These are phyloP conservation scores for Diutina mesorugosa DNA, from an alignment of 1,139 yeast genomes.

Conservation along the genomic window DNA sequence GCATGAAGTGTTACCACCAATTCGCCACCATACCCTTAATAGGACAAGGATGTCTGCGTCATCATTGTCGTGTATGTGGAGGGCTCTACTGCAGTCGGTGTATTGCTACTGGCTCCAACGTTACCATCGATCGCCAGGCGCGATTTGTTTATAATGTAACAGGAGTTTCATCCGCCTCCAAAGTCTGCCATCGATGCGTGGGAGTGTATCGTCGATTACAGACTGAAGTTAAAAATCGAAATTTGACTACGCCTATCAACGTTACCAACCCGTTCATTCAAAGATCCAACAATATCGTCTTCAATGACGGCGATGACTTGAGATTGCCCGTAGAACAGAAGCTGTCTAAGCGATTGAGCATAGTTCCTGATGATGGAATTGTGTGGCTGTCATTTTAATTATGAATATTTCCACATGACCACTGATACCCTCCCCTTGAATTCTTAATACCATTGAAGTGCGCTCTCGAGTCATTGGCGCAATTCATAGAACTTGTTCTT, in stretches of 20 bases:
- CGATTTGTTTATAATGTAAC: neutral
- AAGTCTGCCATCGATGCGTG: slow-evolving; percentile 1
- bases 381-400: neutral
- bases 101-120: neutral
- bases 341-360: neutral
- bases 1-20: neutral
- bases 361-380: neutral
- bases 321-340: too few relatives aligned
- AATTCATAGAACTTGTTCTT: too few relatives aligned
- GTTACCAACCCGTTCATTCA: neutral
- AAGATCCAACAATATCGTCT: neutral
- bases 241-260: neutral
- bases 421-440: too few relatives aligned
- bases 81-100: neutral
- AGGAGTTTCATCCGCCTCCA: neutral
- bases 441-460: too few relatives aligned
- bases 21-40: neutral
- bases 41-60: neutral
- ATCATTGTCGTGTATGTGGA: neutral
- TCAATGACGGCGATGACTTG: neutral
- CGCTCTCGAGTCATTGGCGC: too few relatives aligned
- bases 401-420: too few relatives aligned
- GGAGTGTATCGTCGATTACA: neutral
- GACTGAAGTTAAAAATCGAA: neutral
- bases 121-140: neutral